Evolutionary conservation across 2,329 filamentous ascomycete genomes (phyloP).

Genomic region (Nemania sp.): DNA sequence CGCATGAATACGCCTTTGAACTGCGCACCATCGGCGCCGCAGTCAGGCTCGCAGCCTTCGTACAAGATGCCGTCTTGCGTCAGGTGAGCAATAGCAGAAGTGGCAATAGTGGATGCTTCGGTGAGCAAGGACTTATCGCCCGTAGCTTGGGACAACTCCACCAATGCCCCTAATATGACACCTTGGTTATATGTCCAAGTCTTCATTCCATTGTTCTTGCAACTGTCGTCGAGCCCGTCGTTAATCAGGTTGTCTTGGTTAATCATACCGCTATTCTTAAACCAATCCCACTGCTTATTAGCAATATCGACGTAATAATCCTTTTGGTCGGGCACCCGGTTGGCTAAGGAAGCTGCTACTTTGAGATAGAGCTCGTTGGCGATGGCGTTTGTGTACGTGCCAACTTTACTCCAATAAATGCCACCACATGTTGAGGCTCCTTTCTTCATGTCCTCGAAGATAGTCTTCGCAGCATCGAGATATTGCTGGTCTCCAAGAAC

Average conservation of each 20-base stretch:
- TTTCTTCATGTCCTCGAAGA: conserved; percentile 59
- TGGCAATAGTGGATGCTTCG: conserved; percentile 52
- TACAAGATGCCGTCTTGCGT: conserved; percentile 52
- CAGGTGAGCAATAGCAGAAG: conserved; percentile 52
- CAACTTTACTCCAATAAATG: conserved; percentile 60
- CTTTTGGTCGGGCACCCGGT: conserved; percentile 46
- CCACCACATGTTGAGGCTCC: conserved; percentile 56
- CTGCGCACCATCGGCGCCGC: conserved; percentile 56
- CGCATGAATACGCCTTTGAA: conserved; percentile 74
- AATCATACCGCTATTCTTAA: conserved; percentile 53
- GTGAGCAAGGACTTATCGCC: conserved; percentile 46
- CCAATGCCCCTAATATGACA: conserved; percentile 55
- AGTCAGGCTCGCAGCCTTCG: conserved; percentile 58
- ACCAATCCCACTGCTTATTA: conserved; percentile 55
- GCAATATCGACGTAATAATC: conserved; percentile 52
- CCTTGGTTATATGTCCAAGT: conserved; percentile 62
- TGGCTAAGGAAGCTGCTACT: conserved; percentile 56
- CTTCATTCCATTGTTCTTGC: conserved; percentile 51
- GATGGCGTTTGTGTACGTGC: conserved; percentile 53
- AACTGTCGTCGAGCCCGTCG: conserved; percentile 53
- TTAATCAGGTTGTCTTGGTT: conserved; percentile 54
- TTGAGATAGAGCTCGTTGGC: conserved; percentile 61
- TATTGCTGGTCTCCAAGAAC: conserved; percentile 51
- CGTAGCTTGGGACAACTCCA: conserved; percentile 52
- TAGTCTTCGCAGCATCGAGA: conserved; percentile 52